phyloP scores from a whole-genome alignment of 805 yeast species.

The Ogataea henricii region DNA sequence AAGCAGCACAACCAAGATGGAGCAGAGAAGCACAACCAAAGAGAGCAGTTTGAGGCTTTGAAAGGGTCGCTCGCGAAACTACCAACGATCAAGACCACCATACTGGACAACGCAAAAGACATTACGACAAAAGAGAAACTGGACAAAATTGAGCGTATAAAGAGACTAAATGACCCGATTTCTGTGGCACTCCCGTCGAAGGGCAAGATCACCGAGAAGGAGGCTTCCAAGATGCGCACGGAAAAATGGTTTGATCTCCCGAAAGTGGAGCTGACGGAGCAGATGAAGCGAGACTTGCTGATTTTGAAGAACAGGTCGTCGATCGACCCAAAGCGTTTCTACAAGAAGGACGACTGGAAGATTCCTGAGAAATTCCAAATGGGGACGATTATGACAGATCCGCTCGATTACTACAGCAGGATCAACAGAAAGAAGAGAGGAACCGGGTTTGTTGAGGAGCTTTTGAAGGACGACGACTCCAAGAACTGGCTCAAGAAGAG shows the following conservation, averaged over 20 bases:
- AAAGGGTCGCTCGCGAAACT: conserved; percentile 34
- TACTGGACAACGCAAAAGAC: conserved; percentile 36
- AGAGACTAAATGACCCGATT: conserved; percentile 47
- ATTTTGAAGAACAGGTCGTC: conserved; percentile 85
- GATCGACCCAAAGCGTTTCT: conserved; percentile 93
- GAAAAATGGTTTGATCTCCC: conserved; percentile 81
- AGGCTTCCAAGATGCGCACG: conserved; percentile 28
- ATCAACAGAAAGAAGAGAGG: conserved; percentile 73
- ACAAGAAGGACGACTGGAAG: conserved; percentile 80
- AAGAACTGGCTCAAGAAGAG: conserved; percentile 81
- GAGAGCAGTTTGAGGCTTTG: conserved; percentile 32
- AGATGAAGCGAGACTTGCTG: conserved; percentile 72
- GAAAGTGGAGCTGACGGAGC: conserved; percentile 70
- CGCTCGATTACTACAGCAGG: conserved; percentile 74
- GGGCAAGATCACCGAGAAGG: conserved; percentile 40
- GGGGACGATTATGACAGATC: conserved; percentile 85
- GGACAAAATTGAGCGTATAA: conserved; percentile 14
- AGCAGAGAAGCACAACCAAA: conserved; percentile 32
- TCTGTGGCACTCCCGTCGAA: conserved; percentile 26
- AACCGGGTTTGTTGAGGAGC: conserved; percentile 76
- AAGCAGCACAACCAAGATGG: neutral
- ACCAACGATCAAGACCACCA: conserved; percentile 39
- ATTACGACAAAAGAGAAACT: conserved; percentile 15
- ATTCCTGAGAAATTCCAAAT: conserved; percentile 62
- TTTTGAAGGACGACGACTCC: conserved; percentile 70